Evolutionary conservation across 768 basidiomycete species (phyloP).

Genomic region (Lactifluus echinatus): DNA sequence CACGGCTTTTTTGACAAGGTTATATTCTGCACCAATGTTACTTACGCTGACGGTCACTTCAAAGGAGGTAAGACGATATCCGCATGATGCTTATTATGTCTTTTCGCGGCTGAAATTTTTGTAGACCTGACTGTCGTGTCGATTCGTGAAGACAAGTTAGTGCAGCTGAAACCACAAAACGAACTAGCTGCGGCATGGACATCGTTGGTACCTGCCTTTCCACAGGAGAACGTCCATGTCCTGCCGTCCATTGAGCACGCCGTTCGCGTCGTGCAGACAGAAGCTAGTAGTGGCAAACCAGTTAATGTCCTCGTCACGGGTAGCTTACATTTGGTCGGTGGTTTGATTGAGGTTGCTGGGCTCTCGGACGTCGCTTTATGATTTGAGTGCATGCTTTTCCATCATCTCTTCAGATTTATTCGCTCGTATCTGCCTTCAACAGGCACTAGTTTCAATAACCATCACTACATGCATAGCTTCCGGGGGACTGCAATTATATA

Average conservation of each 20-base stretch:
- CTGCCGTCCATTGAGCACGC: slow-evolving; percentile 87
- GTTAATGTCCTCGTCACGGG: slow-evolving; percentile 79
- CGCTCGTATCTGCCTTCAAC: slow-evolving; percentile 29
- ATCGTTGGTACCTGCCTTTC: slow-evolving; percentile 50
- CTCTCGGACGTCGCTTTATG: slow-evolving; percentile 62
- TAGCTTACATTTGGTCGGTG: slow-evolving; percentile 90
- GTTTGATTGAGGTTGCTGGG: slow-evolving; percentile 84
- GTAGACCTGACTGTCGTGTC: slow-evolving; percentile 73
- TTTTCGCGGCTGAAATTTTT: slow-evolving; percentile 10
- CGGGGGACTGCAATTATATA: too few species aligned
- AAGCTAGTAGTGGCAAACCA: slow-evolving; percentile 26
- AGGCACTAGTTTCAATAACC: slow-evolving; percentile 20
- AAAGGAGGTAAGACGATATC: slow-evolving; percentile 65
- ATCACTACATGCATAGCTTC: neutral
- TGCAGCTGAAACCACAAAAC: slow-evolving; percentile 63
- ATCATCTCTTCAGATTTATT: neutral
- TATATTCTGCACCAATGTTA: slow-evolving; percentile 95
- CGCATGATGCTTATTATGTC: slow-evolving; percentile 5
- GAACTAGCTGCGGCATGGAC: slow-evolving; percentile 72
- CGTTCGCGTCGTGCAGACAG: slow-evolving; percentile 48
- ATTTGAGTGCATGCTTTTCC: slow-evolving; percentile 3
- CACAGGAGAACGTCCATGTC: slow-evolving; percentile 58
- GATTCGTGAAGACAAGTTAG: slow-evolving; percentile 52
- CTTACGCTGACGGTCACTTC: slow-evolving; percentile 79
- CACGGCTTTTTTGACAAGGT: slow-evolving; percentile 68